Conservation (phyloP, 768 basidiomycete species). For the Mrakia hoshinonis region DNA sequence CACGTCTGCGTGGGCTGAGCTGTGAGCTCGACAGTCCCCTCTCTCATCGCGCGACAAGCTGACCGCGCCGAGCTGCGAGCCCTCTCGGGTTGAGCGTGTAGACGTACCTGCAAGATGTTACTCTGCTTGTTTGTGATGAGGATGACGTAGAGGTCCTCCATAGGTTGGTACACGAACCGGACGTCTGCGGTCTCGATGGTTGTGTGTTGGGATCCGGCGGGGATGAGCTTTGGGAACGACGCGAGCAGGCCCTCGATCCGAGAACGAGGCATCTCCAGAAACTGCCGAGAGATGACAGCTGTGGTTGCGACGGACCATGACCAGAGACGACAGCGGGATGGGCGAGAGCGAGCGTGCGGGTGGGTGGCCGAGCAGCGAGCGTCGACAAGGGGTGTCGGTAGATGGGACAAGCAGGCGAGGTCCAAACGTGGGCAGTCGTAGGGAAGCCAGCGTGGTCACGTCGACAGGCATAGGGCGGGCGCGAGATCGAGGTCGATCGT, state of each 20-base stretch:
- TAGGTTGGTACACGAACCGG: conserved; percentile 90
- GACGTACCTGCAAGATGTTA: conserved; percentile 73
- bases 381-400: too few species aligned
- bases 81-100: neutral
- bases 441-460: too few species aligned
- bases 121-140: conserved; percentile 97
- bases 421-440: too few species aligned
- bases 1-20: too few species aligned
- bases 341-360: neutral
- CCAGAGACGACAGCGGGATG: neutral
- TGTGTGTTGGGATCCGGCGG: conserved; percentile 86
- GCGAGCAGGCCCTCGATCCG: conserved; percentile 92
- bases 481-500: too few species aligned
- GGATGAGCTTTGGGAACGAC: conserved; percentile 95
- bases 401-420: too few species aligned
- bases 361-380: too few species aligned
- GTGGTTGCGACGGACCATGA: conserved; percentile 2
- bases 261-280: conserved; percentile 74
- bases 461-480: too few species aligned
- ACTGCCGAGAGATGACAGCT: conserved; percentile 96
- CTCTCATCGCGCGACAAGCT: too few species aligned
- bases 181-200: conserved; percentile 93
- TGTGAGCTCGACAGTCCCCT: too few species aligned
- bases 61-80: neutral
- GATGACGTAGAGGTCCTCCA: conserved; percentile 93